phyloP scores from a whole-genome alignment of 441 rosid species.

The Populus tomentosa region DNA sequence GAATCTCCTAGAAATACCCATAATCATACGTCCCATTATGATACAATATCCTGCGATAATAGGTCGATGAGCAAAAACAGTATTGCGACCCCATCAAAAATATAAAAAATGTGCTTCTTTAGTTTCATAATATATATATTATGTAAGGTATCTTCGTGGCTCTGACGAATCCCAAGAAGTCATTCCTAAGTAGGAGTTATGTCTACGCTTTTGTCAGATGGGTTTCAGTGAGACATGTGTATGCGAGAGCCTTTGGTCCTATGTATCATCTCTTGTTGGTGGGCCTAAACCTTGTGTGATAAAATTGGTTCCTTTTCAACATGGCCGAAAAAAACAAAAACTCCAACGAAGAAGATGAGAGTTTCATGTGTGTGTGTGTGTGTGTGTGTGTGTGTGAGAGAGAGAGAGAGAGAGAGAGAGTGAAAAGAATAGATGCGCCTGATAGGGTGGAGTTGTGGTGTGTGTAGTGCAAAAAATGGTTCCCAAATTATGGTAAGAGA shows the following conservation, averaged over 20 bases:
- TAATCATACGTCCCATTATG: not conserved
- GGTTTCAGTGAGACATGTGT: slow-evolving; percentile 31
- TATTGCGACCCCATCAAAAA: not conserved
- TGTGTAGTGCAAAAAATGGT: not conserved
- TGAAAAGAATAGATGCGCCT: slow-evolving; percentile 31
- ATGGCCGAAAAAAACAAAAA: not conserved
- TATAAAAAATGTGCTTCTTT: not conserved
- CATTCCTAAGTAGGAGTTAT: slow-evolving; percentile 49
- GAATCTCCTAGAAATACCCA: not conserved
- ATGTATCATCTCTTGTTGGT: not conserved
- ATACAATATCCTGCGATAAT: not conserved
- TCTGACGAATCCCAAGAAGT: slow-evolving; percentile 44
- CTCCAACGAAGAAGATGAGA: not conserved
- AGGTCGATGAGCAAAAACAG: not conserved
- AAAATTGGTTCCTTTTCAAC: not conserved
- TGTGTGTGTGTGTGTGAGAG: too few species aligned
- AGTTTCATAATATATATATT: not conserved
- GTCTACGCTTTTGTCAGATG: slow-evolving; percentile 68
- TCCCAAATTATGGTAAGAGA: slow-evolving; percentile 21
- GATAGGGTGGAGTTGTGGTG: slow-evolving; percentile 11
- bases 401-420: not conserved
- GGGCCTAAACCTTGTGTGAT: slow-evolving; percentile 5
- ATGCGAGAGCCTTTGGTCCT: slow-evolving; percentile 1
- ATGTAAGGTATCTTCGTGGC: slow-evolving; percentile 5
- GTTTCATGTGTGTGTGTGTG: too few species aligned